Percentiles rank a stretch among this genome's conserved stretches.
These are phyloP conservation scores for Pseudohalonectria lignicola DNA, from an alignment of 2,329 filamentous ascomycete species.

Conservation along the genomic window DNA sequence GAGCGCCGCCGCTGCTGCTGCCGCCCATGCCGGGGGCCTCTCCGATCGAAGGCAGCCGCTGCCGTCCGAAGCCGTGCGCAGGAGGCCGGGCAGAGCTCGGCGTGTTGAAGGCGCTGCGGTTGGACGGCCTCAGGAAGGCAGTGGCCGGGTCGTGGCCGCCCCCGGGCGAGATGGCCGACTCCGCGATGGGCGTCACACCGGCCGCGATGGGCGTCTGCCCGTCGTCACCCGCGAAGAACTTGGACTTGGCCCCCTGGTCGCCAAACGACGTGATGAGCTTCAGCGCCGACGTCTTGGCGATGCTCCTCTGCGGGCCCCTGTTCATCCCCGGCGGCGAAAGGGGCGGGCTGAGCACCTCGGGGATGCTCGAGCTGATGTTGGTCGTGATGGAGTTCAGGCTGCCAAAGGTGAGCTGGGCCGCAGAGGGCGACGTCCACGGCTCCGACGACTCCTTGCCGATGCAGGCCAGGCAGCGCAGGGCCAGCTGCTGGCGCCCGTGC, in stretches of 20 bases:
- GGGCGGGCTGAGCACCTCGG: slow-evolving; percentile 56
- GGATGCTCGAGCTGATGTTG: slow-evolving; percentile 39
- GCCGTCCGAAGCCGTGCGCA: slow-evolving; percentile 49
- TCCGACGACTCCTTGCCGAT: slow-evolving; percentile 76
- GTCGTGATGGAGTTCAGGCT: slow-evolving; percentile 23
- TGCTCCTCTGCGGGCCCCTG: slow-evolving; percentile 47
- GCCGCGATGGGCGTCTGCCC: slow-evolving; percentile 67
- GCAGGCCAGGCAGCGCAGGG: slow-evolving; percentile 88
- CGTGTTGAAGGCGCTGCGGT: slow-evolving; percentile 58
- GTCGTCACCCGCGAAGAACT: slow-evolving; percentile 50
- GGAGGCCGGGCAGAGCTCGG: slow-evolving; percentile 54
- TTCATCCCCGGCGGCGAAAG: slow-evolving; percentile 61
- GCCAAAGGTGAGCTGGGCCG: slow-evolving; percentile 45
- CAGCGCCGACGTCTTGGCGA: slow-evolving; percentile 71
- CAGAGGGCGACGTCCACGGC: slow-evolving; percentile 79
- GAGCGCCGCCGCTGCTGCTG: slow-evolving; percentile 4
- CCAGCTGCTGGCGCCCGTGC: slow-evolving; percentile 78
- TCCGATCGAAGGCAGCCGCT: slow-evolving; percentile 67
- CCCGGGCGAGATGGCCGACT: slow-evolving; percentile 63
- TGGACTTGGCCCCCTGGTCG: slow-evolving; percentile 47
- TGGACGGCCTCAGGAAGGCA: slow-evolving; percentile 55
- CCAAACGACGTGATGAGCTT: slow-evolving; percentile 90
- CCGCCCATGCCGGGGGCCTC: slow-evolving; percentile 39
- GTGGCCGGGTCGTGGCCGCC: slow-evolving; percentile 56
- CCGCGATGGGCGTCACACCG: slow-evolving; percentile 80